Conservation (phyloP, 192 early-diverging fungal species). For the Coemansia sp. region DNA sequence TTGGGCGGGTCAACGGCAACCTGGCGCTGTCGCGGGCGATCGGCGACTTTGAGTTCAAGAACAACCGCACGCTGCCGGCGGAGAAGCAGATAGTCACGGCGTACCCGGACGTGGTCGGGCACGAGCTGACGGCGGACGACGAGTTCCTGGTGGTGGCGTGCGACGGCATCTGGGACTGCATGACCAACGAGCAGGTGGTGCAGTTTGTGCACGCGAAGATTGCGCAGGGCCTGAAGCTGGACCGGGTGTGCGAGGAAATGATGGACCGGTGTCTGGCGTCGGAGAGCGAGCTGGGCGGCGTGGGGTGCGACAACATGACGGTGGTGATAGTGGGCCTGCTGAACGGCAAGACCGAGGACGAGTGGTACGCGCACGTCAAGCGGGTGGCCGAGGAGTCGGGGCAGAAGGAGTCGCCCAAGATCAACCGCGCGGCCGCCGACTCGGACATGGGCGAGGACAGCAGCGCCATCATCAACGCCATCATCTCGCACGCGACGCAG, state of each 20-base stretch:
- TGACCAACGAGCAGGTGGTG: slow-evolving; percentile 84
- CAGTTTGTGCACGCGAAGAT: slow-evolving; percentile 78
- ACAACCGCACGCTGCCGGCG: slow-evolving; percentile 66
- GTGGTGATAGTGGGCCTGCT: slow-evolving; percentile 86
- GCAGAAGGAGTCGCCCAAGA: slow-evolving; percentile 41
- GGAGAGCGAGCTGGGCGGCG: slow-evolving; percentile 80
- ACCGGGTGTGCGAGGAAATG: slow-evolving; percentile 75
- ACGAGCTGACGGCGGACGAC: slow-evolving; percentile 51
- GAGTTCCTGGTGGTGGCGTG: slow-evolving; percentile 97
- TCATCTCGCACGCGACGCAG: slow-evolving; percentile 21
- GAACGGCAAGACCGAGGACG: slow-evolving; percentile 67
- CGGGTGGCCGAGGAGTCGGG: slow-evolving; percentile 38
- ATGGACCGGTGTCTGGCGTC: slow-evolving; percentile 91
- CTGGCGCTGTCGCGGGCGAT: slow-evolving; percentile 94
- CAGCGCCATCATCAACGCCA: slow-evolving; percentile 28
- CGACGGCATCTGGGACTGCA: slow-evolving; percentile 99
- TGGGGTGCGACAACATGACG: slow-evolving; percentile 99
- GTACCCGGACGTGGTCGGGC: slow-evolving; percentile 72
- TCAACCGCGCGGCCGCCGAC: slow-evolving; percentile 18
- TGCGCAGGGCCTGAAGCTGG: slow-evolving; percentile 56
- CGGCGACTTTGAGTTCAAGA: slow-evolving; percentile 99
- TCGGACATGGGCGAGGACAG: slow-evolving; percentile 24
- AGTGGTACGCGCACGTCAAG: slow-evolving; percentile 67
- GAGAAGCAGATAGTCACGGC: slow-evolving; percentile 95
- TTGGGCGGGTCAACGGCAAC: slow-evolving; percentile 98